Percentiles rank a stretch among this genome's conserved stretches.
Conservation (phyloP, 345 rosid species). For the Ceriops tagal region DNA sequence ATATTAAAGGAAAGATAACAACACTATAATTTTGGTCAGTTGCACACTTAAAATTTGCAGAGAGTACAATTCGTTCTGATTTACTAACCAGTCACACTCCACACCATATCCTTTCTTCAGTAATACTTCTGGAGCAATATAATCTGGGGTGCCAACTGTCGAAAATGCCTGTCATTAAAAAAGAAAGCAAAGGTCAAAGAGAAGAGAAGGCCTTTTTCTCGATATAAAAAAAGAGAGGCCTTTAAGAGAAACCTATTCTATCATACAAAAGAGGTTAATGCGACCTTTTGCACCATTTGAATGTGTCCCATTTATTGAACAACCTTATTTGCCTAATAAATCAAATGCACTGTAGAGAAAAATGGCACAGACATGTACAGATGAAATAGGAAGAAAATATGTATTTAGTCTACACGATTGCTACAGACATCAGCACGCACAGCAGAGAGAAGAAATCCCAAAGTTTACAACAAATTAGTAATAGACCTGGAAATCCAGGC, state of each 20-base stretch:
- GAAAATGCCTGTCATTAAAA: conserved; percentile 65
- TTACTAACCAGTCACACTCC: conserved; percentile 88
- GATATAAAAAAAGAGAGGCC: neutral
- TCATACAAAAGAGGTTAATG: neutral
- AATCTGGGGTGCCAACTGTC: conserved; percentile 94
- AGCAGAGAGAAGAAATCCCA: neutral
- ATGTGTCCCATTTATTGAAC: too few species aligned
- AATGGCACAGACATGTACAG: neutral
- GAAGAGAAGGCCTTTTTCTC: neutral
- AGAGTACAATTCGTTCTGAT: conserved; percentile 2
- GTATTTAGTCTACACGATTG: neutral
- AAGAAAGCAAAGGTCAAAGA: conserved; percentile 17
- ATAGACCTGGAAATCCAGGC: neutral
- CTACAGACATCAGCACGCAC: neutral
- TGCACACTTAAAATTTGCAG: neutral
- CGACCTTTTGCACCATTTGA: too few species aligned
- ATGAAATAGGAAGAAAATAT: neutral
- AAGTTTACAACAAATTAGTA: neutral
- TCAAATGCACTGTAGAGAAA: neutral
- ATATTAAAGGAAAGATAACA: conserved; percentile 10
- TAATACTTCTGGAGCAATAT: conserved; percentile 94
- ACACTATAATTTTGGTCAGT: neutral
- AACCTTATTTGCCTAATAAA: too few species aligned
- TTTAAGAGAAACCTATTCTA: neutral
- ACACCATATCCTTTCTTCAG: conserved; percentile 90